Evolutionary conservation across 2,329 filamentous ascomycete species (phyloP).

Genomic region (Botrytis deweyae): DNA sequence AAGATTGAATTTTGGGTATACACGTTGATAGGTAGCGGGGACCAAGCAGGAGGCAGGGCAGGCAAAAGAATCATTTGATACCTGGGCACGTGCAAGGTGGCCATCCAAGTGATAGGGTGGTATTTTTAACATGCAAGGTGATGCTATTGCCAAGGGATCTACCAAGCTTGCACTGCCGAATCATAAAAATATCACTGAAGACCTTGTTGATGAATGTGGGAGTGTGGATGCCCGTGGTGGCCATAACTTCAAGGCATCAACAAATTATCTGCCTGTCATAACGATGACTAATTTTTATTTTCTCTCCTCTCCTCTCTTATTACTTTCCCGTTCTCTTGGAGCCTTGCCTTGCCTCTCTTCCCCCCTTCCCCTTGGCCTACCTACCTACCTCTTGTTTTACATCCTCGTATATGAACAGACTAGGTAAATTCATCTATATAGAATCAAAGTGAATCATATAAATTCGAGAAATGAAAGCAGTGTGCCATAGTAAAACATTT

Average conservation of each 20-base stretch:
- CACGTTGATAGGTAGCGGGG: background rate
- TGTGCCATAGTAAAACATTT: background rate
- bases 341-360: background rate
- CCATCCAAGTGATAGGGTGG: background rate
- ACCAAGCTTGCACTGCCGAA: conserved; percentile 10
- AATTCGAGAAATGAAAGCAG: background rate
- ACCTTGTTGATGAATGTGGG: background rate
- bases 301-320: too few species aligned
- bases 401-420: background rate
- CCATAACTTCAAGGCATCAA: too few species aligned
- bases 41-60: background rate
- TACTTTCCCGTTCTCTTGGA: background rate
- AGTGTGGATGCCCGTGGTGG: background rate
- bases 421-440: background rate
- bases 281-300: too few species aligned
- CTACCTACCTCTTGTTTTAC: background rate
- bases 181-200: background rate
- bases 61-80: background rate
- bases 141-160: conserved; percentile 4
- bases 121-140: conserved; percentile 5
- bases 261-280: too few species aligned
- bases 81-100: background rate
- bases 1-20: background rate
- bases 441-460: background rate
- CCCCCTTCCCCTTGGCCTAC: background rate